Evolutionary conservation across 192 early-diverging fungal genomes (phyloP), one percentile per base, ranked within the genome.

Genomic region (Entomortierella lignicola): DNA sequence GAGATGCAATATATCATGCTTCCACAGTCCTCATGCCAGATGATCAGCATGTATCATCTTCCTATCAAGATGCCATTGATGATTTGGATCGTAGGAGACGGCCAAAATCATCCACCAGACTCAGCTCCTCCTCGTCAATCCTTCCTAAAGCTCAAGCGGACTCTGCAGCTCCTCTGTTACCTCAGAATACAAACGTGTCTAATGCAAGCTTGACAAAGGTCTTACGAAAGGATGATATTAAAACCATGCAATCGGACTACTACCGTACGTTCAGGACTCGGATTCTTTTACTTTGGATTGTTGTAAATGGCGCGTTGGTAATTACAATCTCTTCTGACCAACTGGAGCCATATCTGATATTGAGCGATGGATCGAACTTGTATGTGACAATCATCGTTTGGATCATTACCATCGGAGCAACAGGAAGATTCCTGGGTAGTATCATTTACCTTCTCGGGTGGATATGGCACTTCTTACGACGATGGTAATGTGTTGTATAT

Each of bases 311-410:
- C 4, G 74, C 74, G 0, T 15, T 77, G n/a, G 74, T 77, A 37
- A 77, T 77, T 23, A 37, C 66, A 17, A 65, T 77, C 31, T 77
- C 90, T 34, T 69, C 74, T 0, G 74, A 77, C 18, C 66, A 77
- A 25, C 37, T 77, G 34, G 66, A 52, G 10, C 74, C 74, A 8
- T 77, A 77, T 48, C 37, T 77, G 13, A 43, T 59, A 4, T 12
- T 77, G 55, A 54, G 62, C 1, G 74, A 77, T 50, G 74, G 74
- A 0, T 77, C 74, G 2, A 77, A 77, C 59, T 34, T 77, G 21
- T 77, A 77, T 65, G 74, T 77, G 48, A 69, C 66, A 4, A 77
- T 77, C 21, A 60, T 77, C 10, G 66, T 77, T 17, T 77, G 74
- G 74, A 65, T 48, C 37, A 77, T 77, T 31, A 77, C 74, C 0